Evolutionary conservation across 495 filamentous ascomycete species (phyloP).

Genomic region (Mytilinidion resinicola): DNA sequence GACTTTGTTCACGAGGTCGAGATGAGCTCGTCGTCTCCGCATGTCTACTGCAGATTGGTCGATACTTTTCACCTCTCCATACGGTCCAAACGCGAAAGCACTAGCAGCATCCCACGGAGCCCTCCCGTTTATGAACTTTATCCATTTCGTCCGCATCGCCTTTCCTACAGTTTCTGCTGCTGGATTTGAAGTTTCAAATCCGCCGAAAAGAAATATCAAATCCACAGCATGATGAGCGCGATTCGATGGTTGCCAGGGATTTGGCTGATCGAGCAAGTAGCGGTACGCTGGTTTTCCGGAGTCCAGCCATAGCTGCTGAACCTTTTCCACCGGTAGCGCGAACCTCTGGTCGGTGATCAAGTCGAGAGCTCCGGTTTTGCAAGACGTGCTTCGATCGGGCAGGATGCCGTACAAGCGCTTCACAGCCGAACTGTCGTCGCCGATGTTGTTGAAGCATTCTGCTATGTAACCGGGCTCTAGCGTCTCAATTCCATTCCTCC

Average conservation of each 20-base stretch:
- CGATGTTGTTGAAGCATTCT: background rate
- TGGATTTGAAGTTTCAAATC: background rate
- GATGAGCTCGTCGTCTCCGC: background rate
- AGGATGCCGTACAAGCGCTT: background rate
- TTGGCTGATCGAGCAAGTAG: constrained; percentile 41
- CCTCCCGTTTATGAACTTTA: constrained; percentile 4
- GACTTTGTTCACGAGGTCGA: background rate
- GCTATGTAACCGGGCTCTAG: background rate
- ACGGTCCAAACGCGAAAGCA: background rate
- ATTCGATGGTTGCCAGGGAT: constrained; percentile 42
- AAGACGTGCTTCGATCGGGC: background rate
- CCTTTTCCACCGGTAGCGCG: background rate
- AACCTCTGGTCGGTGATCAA: background rate
- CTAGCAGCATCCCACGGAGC: background rate
- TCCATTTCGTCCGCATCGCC: constrained; percentile 2
- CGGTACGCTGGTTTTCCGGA: constrained; percentile 35
- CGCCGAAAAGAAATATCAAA: constrained; percentile 41
- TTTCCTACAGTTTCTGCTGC: background rate
- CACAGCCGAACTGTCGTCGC: background rate
- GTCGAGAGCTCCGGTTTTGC: background rate
- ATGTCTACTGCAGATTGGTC: background rate
- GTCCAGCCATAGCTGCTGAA: background rate
- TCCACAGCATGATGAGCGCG: constrained; percentile 44
- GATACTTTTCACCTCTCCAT: background rate
- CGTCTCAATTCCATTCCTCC: constrained; percentile 1